phyloP scores from a whole-genome alignment of 2,329 filamentous ascomycete species.

The Cercospora canescens region DNA sequence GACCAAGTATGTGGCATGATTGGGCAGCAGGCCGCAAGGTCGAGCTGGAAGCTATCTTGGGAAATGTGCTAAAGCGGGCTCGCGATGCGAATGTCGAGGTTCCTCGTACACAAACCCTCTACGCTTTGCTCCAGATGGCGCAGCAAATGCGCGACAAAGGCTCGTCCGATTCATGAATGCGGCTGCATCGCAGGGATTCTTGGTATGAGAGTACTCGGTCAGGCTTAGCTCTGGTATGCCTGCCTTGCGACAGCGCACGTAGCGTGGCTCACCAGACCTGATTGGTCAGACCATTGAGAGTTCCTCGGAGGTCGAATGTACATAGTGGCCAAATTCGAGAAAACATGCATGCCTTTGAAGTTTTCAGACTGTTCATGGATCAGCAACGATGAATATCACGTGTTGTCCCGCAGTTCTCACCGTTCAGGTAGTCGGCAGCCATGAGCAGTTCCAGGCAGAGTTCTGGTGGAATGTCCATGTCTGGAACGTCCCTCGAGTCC shows the following conservation, averaged over 20 bases:
- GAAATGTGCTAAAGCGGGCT: constrained; percentile 67
- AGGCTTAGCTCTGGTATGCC: too few relatives aligned
- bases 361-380: neutral
- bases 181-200: too few relatives aligned
- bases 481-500: constrained; percentile 70
- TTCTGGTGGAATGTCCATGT: constrained; percentile 79
- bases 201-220: neutral
- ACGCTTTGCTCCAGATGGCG: constrained; percentile 64
- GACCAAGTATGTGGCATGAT: constrained; percentile 65
- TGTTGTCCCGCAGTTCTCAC: constrained; percentile 40
- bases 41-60: constrained; percentile 71
- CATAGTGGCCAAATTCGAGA: neutral
- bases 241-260: too few relatives aligned
- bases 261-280: neutral
- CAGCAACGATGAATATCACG: neutral
- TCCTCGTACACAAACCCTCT: constrained; percentile 65
- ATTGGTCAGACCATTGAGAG: neutral
- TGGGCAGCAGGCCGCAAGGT: constrained; percentile 66
- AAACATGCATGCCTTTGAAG: neutral
- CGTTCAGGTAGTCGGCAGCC: constrained; percentile 74
- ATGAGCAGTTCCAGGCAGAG: constrained; percentile 75
- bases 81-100: constrained; percentile 62
- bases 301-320: neutral
- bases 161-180: neutral
- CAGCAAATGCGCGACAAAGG: constrained; percentile 50